Evolutionary conservation across 176 grass and related monocot genomes (phyloP), one percentile per base, ranked within the genome.

Genomic region (Phoenix roebelenii): DNA sequence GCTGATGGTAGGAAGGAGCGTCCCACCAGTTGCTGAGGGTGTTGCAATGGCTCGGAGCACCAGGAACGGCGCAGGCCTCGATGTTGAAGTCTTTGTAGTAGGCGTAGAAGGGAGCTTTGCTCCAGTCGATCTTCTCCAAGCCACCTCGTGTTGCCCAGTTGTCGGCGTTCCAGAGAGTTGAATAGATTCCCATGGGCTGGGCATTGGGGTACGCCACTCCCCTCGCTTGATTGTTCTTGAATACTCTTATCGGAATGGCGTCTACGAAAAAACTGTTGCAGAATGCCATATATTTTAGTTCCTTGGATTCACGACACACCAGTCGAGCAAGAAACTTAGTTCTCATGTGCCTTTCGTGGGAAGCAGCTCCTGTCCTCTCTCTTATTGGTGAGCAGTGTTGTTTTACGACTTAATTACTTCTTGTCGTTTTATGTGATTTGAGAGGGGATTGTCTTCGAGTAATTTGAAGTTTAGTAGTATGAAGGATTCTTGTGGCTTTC

Each of bases 61-160:
- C 26, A 1, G 29, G 18, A 19, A 19, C 28, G 1, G 50, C 50
- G 18, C 69, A 72, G 2, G 59, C 70, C 51, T 73, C 70, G 50
- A 73, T 73, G 24, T 73, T 51, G 16, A 73, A 73, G 51, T 73
- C 70, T 51, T 73, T 73, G 70, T 73, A 73, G 50, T 63, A 73
- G 28, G 70, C 59, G 20, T 35, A 52, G 59, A 73, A 73, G 0
- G 70, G 70, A 10, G 50, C 70, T 17, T 39, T 63, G 15, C 49
- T 15, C 70, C 70, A 73, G 19, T 73, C 50, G 0, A 52, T 73
- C 51, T 73, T 73, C 25, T 73, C 70, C 15, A 73, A 59, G 14
- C 70, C 70, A 15, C 70, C 70, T 3, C 70, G 19, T 7, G 70
- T 73, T 3, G 70, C 70, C 70, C 70, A 73, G 7, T 73, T 51